Percentiles rank a stretch among this genome's conserved stretches.
phyloP scores from a whole-genome alignment of 164 flowering plant species.

The Brasenia schreberi region DNA sequence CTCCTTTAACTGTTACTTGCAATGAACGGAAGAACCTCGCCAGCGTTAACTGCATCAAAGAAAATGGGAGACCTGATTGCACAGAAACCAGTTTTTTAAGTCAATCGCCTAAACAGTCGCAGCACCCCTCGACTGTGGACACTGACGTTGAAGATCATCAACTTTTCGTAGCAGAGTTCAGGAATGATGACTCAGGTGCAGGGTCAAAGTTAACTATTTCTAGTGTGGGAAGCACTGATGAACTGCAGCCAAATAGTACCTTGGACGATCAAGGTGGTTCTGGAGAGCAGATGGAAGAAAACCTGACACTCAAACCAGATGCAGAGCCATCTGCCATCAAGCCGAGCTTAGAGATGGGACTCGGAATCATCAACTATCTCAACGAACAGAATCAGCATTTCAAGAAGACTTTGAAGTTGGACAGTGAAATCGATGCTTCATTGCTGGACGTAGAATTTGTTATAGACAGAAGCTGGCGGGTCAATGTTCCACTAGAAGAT shows the following conservation, averaged over 20 bases:
- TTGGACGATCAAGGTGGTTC: conserved; percentile 1
- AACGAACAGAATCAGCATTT: conserved; percentile 11
- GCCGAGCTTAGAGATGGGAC: background rate
- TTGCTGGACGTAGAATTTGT: conserved; percentile 54
- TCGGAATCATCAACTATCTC: conserved; percentile 7
- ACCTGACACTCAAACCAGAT: conserved; percentile 4
- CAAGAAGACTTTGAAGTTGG: conserved; percentile 10
- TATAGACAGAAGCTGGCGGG: conserved; percentile 8
- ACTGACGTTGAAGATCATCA: too few species aligned
- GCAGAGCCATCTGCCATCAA: conserved; percentile 1
- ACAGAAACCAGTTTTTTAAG: background rate
- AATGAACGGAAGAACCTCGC: conserved; percentile 18
- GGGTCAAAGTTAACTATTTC: background rate
- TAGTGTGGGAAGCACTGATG: background rate
- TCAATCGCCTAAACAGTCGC: background rate
- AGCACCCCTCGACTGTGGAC: background rate
- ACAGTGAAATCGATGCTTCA: conserved; percentile 31
- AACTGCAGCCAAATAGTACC: background rate
- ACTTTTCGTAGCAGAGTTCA: background rate
- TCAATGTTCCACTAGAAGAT: conserved; percentile 28
- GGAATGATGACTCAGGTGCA: background rate
- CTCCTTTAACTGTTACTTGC: conserved; percentile 8
- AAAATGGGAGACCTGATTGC: conserved; percentile 7
- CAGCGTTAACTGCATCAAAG: conserved; percentile 34
- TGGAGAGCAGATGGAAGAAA: conserved; percentile 1